Base-by-base conservation (phyloP, 495 filamentous ascomycete genomes). In the Echria macrotheca region DNA sequence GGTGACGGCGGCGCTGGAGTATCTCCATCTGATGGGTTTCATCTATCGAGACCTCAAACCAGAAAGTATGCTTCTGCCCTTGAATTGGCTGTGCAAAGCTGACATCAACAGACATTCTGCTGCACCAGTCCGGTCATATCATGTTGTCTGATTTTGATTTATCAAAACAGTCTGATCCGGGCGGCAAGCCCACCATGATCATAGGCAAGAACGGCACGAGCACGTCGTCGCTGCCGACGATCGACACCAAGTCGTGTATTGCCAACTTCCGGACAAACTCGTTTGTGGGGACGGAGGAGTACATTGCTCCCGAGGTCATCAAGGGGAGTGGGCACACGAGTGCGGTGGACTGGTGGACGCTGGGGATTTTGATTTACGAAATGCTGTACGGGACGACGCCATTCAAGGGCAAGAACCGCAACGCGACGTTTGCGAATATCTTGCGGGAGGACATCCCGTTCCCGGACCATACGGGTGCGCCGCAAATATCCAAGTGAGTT, bases 61-160 rank as follows among this genome's bases (percentile, higher is more conserved):
- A 59, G 93, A 98, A 69, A 98, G 91, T 95, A 80, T 44, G 85
- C 73, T 35, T 29, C 19, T 14, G 42, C 24, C 12, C 29, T 33
- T 18, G 23, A 19, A n/a, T 14, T 3, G 5, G 33, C 12, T 25
- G 19, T 14, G n/a, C 32, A 39, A 31, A 18, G 33, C 55, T 62
- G 45, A 56, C 52, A 15, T 40, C 10, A 21, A 25, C 22, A 96
- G 91, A 98, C 58, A 98, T 98, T 60, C 81, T 98, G 6, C 82
- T 98, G 1, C 93, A 98, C 64, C 93, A 98, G 67, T 96, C 91
- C 12, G 93, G 93, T 26, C 93, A 98, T 64, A 98, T 98, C 62
- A 98, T 98, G 93, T 79, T 98, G 65, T 97, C 94, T 33, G 93
- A 98, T 69, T 98, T 98, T 63, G 93, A 98, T 66, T 77, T 98